These are phyloP conservation scores for Agastache rugosa DNA, from an alignment of 257 asterid genomes.

Conservation along the genomic window DNA sequence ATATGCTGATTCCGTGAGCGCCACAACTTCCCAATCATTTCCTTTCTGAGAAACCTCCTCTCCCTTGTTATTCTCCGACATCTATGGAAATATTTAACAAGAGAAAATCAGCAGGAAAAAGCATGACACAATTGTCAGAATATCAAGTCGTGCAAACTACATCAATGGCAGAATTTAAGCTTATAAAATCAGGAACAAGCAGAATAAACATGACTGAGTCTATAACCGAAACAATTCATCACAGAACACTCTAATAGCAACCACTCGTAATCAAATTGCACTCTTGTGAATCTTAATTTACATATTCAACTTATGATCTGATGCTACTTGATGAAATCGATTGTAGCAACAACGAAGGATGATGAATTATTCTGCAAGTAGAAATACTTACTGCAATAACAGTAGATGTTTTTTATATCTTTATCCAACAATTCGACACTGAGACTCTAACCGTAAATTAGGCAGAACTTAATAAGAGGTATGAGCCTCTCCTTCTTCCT, in stretches of 20 bases:
- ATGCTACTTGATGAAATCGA: neutral
- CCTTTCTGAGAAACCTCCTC: conserved; percentile 48
- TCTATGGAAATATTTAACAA: conserved; percentile 36
- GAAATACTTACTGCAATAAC: neutral
- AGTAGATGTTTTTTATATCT: neutral
- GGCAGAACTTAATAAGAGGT: neutral
- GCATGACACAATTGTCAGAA: too few relatives aligned
- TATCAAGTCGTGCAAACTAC: neutral
- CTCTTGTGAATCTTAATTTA: neutral
- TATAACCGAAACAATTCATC: neutral
- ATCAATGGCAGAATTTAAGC: neutral
- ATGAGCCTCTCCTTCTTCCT: neutral
- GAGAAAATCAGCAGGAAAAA: neutral
- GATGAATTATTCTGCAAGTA: neutral
- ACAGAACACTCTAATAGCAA: neutral
- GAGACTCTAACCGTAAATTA: neutral
- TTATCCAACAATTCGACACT: neutral
- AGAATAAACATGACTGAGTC: neutral
- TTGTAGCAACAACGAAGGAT: neutral
- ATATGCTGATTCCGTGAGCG: conserved; percentile 62
- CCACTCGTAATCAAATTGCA: neutral
- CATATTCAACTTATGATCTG: neutral
- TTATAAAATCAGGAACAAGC: neutral
- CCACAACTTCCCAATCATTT: conserved; percentile 71
- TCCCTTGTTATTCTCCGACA: conserved; percentile 47